phyloP scores from a whole-genome alignment of 192 early-diverging fungal genomes.

The Diversispora eburnea region DNA sequence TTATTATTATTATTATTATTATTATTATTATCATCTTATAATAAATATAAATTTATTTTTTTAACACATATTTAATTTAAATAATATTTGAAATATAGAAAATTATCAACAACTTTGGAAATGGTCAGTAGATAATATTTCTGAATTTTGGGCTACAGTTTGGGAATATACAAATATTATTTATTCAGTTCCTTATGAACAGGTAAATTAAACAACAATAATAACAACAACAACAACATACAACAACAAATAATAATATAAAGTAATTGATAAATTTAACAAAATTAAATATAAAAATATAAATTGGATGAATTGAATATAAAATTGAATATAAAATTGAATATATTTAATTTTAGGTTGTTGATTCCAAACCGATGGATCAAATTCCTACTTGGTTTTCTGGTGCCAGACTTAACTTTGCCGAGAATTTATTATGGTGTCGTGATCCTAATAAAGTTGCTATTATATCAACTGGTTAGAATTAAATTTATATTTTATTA shows the following conservation, averaged over 20 bases:
- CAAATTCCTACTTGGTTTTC: constrained; percentile 87
- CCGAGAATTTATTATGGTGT: constrained; percentile 79
- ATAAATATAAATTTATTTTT: too few relatives aligned
- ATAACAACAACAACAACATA: too few relatives aligned
- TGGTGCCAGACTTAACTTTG: constrained; percentile 83
- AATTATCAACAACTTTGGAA: constrained; percentile 75
- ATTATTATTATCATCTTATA: not conserved
- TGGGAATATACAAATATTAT: constrained; percentile 74
- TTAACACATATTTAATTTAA: constrained; percentile 19
- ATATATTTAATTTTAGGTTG: constrained; percentile 49
- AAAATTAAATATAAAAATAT: not conserved
- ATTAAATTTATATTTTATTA: not conserved
- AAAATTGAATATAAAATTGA: not conserved
- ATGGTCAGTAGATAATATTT: constrained; percentile 77
- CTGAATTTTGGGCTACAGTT: constrained; percentile 82
- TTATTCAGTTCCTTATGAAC: constrained; percentile 36
- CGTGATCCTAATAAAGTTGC: constrained; percentile 47
- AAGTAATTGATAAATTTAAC: not conserved
- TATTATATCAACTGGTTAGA: constrained; percentile 51
- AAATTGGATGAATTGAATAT: not conserved
- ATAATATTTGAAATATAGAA: constrained; percentile 27
- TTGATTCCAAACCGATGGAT: constrained; percentile 73
- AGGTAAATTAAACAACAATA: not conserved
- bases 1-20: not conserved
- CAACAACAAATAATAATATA: too few relatives aligned